Percentiles rank a stretch among this genome's conserved stretches.
phyloP scores from a whole-genome alignment of 495 filamentous ascomycete species.

The Penicillium arizonense region DNA sequence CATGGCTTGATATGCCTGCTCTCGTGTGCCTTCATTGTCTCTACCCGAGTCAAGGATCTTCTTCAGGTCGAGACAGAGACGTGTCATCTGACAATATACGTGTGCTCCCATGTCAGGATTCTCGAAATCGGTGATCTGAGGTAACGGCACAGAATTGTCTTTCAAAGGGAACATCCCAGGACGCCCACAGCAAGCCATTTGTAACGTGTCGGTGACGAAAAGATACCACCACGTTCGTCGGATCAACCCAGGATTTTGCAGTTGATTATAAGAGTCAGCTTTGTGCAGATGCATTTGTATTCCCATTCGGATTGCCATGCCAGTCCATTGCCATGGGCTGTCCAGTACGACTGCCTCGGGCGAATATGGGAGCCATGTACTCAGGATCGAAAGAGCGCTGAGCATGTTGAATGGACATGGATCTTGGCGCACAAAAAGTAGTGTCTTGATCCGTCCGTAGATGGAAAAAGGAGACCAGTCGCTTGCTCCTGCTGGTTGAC shows the following conservation, averaged over 20 bases:
- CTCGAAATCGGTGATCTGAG: conserved; percentile 4
- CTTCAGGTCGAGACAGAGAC: conserved; percentile 1
- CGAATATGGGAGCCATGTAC: conserved; percentile 7
- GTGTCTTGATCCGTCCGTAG: conserved; percentile 16
- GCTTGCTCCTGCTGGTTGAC: conserved; percentile 3
- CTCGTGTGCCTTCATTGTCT: not conserved
- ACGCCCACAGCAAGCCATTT: conserved; percentile 13
- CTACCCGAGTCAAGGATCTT: not conserved
- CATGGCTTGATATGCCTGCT: not conserved
- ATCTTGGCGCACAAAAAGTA: conserved; percentile 13
- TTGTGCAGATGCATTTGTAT: conserved; percentile 18
- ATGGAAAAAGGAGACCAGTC: conserved; percentile 10
- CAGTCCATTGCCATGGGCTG: conserved; percentile 20
- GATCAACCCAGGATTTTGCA: not conserved
- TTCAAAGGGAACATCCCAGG: conserved; percentile 12
- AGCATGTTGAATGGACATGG: conserved; percentile 8
- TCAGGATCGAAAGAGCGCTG: conserved; percentile 7
- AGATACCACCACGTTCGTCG: conserved; percentile 22
- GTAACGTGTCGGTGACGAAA: conserved; percentile 11
- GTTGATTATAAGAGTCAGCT: conserved; percentile 6
- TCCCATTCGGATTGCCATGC: conserved; percentile 14
- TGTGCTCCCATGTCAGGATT: not conserved
- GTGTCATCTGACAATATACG: not conserved
- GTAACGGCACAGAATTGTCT: conserved; percentile 3
- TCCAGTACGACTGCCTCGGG: conserved; percentile 11